Conservation (phyloP, 2,329 filamentous ascomycete genomes). For the Cladosporium austrohemisphaericum region DNA sequence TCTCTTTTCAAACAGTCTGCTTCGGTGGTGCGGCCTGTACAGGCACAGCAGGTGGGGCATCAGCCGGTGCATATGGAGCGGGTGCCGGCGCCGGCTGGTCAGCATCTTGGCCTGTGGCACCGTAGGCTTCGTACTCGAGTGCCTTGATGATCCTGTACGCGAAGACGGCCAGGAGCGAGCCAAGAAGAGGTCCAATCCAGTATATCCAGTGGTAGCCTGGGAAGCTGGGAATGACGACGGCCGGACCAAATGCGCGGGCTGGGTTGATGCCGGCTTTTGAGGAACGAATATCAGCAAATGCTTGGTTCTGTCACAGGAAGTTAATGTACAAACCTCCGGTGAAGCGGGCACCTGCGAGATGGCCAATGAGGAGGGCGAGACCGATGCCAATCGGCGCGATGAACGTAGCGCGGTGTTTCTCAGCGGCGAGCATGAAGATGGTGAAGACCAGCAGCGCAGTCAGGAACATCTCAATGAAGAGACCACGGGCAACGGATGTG, state of each 20-base stretch:
- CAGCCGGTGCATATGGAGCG: neutral
- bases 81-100: neutral
- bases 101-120: slow-evolving; percentile 11
- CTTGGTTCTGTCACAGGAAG: neutral
- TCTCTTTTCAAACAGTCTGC: neutral
- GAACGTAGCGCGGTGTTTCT: slow-evolving; percentile 32
- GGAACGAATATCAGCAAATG: neutral
- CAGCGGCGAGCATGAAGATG: slow-evolving; percentile 37
- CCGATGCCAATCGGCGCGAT: slow-evolving; percentile 30
- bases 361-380: slow-evolving; percentile 41
- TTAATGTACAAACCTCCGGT: slow-evolving; percentile 33
- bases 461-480: slow-evolving; percentile 36
- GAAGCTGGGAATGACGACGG: slow-evolving; percentile 37
- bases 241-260: slow-evolving; percentile 42
- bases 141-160: slow-evolving; percentile 39
- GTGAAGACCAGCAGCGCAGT: slow-evolving; percentile 42
- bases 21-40: neutral
- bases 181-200: slow-evolving; percentile 43
- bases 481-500: slow-evolving; percentile 42
- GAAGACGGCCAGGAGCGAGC: slow-evolving; percentile 39
- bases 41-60: neutral
- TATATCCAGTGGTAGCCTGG: slow-evolving; percentile 45
- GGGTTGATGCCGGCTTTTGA: slow-evolving; percentile 41
- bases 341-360: slow-evolving; percentile 42
- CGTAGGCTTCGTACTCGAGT: slow-evolving; percentile 29